Evolutionary conservation across 805 yeast genomes (phyloP).

Genomic region (Cyberlindnera sargentensis): DNA sequence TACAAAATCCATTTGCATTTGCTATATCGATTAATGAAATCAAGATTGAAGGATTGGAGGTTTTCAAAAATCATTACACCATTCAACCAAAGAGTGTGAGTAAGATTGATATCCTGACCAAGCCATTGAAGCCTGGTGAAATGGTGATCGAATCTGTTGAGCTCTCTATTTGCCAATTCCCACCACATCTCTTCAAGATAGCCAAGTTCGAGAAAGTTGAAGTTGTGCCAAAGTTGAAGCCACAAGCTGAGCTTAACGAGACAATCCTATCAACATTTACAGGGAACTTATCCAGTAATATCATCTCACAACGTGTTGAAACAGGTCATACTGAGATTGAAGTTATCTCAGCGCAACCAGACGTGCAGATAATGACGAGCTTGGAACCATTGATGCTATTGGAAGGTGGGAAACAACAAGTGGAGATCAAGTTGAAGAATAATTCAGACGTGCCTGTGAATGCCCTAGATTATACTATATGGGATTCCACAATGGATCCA

Average conservation of each 20-base stretch:
- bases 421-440: slow-evolving; percentile 50
- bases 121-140: slow-evolving; percentile 42
- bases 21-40: slow-evolving; percentile 54
- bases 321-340: slow-evolving; percentile 25
- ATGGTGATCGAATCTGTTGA: slow-evolving; percentile 44
- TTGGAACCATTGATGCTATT: slow-evolving; percentile 59
- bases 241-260: not conserved
- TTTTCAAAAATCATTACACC: slow-evolving; percentile 24
- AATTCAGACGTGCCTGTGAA: slow-evolving; percentile 50
- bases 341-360: slow-evolving; percentile 51
- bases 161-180: slow-evolving; percentile 46
- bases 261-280: slow-evolving; percentile 7
- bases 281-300: slow-evolving; percentile 12
- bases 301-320: slow-evolving; percentile 14
- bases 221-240: slow-evolving; percentile 24
- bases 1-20: slow-evolving; percentile 79
- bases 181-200: slow-evolving; percentile 37
- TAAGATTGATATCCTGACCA: slow-evolving; percentile 36
- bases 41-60: slow-evolving; percentile 28
- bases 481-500: slow-evolving; percentile 69
- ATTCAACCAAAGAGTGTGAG: slow-evolving; percentile 33
- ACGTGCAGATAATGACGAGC: slow-evolving; percentile 42
- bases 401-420: slow-evolving; percentile 62
- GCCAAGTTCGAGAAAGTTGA: slow-evolving; percentile 25
- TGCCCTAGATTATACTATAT: slow-evolving; percentile 51